Base-by-base conservation (phyloP, 805 yeast genomes). In the Teunomyces stri region DNA sequence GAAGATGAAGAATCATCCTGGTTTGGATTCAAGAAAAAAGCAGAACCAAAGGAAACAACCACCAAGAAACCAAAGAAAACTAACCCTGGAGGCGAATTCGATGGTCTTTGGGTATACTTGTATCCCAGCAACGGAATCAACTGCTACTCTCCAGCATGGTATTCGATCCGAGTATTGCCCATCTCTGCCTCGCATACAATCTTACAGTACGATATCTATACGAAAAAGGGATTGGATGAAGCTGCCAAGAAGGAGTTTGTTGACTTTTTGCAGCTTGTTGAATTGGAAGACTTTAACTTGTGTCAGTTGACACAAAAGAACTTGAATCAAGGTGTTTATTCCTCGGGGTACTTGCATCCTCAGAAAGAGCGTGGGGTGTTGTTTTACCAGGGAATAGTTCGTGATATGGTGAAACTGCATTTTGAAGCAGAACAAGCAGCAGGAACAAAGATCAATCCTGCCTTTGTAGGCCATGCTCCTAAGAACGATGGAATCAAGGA, bases 71-170 rank as follows among this genome's bases (percentile, higher is more conserved):
- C 51, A 12, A 47, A 44, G 37, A 64, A 65, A 61, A 70, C 70
- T 50, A 81, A 81, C 66, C 78, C 78, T 21, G 85, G 85, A 48
- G 86, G 86, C 50, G 77, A 73, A 7, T 78, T 77, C 65, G 78
- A 81, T 58, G 85, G 85, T 10, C 68, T 81, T 59, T 81, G 85
- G 85, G 75, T 81, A 49, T 81, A 81, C 61, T 63, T 79, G 50
- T 81, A 70, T 69, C 86, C 86, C 47, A 77, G 74, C 42, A 79
- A 79, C 58, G 85, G 85, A 39, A 62, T 81, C 60, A 81, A 81
- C 64, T 81, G 86, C 57, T 81, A 81, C 58, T 80, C 85, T 0
- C 85, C 85, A 55, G 85, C 85, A 7, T 81, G 84, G 82, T 81
- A 81, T 62, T 74, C 82, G 6, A 80, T 81, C 52, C 69, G 85